These are phyloP conservation scores for Colletotrichum orchidophilum DNA, from an alignment of 2,329 filamentous ascomycete species.

Conservation along the genomic window DNA sequence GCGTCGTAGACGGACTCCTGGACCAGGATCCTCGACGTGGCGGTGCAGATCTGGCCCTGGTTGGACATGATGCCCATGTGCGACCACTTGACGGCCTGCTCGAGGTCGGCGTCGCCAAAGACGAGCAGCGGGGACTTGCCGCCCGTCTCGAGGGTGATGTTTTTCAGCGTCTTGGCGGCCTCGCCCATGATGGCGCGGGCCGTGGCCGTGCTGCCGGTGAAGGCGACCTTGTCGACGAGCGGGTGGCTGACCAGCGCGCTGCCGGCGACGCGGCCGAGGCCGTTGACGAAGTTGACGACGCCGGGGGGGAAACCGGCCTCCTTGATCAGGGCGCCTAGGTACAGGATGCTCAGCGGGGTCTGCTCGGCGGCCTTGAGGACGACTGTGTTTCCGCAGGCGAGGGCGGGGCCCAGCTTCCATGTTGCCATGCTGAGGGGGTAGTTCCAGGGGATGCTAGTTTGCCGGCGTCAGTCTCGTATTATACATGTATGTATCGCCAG, in stretches of 20 bases:
- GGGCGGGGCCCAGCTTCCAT: slow-evolving; percentile 80
- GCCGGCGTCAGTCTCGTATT: background rate
- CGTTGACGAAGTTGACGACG: slow-evolving; percentile 80
- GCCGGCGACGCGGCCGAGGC: slow-evolving; percentile 74
- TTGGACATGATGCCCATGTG: slow-evolving; percentile 65
- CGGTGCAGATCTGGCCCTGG: slow-evolving; percentile 72
- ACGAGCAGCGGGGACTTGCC: slow-evolving; percentile 73
- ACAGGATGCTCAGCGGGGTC: slow-evolving; percentile 71
- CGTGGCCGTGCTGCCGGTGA: slow-evolving; percentile 79
- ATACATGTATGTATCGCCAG: too few relatives aligned
- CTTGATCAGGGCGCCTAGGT: slow-evolving; percentile 72
- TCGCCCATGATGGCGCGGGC: slow-evolving; percentile 80
- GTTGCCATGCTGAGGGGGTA: slow-evolving; percentile 59
- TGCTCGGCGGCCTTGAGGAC: slow-evolving; percentile 75
- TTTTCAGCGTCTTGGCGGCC: slow-evolving; percentile 71
- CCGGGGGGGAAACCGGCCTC: slow-evolving; percentile 82
- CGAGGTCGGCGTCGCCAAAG: slow-evolving; percentile 72
- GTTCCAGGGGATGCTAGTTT: slow-evolving; percentile 73
- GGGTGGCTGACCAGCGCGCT: slow-evolving; percentile 74
- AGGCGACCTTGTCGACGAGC: slow-evolving; percentile 79
- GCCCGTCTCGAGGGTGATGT: slow-evolving; percentile 73
- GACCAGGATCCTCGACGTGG: slow-evolving; percentile 72
- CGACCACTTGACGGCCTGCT: slow-evolving; percentile 72
- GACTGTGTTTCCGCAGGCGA: slow-evolving; percentile 71
- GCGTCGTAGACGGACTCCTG: slow-evolving; percentile 69